These are phyloP conservation scores for Hypsizygus ulmarius DNA, from an alignment of 1,284 basidiomycete species.

Conservation along the genomic window DNA sequence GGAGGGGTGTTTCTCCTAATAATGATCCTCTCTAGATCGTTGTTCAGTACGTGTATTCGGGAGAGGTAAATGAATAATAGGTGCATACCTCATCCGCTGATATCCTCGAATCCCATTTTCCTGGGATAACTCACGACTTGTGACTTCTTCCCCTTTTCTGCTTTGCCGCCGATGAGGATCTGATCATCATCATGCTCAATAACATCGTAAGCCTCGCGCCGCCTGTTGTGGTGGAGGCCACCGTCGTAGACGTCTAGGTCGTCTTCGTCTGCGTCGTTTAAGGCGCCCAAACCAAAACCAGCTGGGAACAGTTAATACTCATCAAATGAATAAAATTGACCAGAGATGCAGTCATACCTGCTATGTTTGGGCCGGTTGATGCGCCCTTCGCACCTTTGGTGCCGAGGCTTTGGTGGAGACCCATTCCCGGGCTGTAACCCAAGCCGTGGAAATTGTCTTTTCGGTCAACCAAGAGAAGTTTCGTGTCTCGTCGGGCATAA, in stretches of 20 bases:
- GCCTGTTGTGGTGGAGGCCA: conserved; percentile 35
- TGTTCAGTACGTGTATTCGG: neutral
- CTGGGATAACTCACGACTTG: conserved; percentile 50
- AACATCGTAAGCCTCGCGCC: conserved; percentile 69
- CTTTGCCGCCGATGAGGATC: conserved; percentile 35
- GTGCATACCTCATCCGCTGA: conserved; percentile 66
- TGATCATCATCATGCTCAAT: conserved; percentile 66
- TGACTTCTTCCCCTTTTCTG: conserved; percentile 19
- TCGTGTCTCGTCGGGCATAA: conserved; percentile 82
- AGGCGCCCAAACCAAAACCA: conserved; percentile 82
- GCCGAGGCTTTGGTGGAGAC: conserved; percentile 60
- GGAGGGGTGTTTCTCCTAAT: conserved; percentile 78
- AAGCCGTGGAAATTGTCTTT: conserved; percentile 81
- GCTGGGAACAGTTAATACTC: conserved; percentile 39
- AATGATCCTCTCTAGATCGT: conserved; percentile 67
- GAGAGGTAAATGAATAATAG: conserved; percentile 2
- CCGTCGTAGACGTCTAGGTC: conserved; percentile 83
- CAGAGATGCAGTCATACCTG: conserved; percentile 42
- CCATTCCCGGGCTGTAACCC: conserved; percentile 69
- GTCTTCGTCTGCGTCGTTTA: conserved; percentile 88
- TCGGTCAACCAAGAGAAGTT: conserved; percentile 56
- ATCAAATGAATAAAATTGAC: no score
- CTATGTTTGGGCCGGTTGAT: conserved; percentile 53
- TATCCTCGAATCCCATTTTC: conserved; percentile 53
- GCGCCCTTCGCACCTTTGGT: conserved; percentile 22